phyloP scores from a whole-genome alignment of 169 alveolate genomes.

The Cryptosporidium bovis region DNA sequence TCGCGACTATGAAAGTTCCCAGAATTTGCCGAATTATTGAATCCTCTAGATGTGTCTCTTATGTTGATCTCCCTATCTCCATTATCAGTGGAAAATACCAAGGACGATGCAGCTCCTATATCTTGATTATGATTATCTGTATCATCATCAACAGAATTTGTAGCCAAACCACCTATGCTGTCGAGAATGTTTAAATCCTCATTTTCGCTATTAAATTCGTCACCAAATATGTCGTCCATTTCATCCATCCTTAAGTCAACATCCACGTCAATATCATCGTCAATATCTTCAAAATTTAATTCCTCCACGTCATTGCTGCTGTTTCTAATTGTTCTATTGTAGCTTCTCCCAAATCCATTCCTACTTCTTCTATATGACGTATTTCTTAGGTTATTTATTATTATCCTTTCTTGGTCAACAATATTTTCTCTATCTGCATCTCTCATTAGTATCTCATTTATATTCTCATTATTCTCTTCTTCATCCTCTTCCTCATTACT shows the following conservation, averaged over 20 bases:
- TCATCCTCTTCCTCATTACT: slow-evolving; percentile 43
- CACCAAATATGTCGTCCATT: slow-evolving; percentile 39
- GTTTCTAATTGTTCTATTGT: slow-evolving; percentile 8
- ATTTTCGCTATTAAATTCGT: slow-evolving; percentile 46
- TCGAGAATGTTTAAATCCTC: slow-evolving; percentile 39
- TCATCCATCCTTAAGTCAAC: slow-evolving; percentile 48
- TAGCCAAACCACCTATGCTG: slow-evolving; percentile 7
- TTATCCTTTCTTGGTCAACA: slow-evolving; percentile 4
- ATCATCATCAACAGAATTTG: slow-evolving; percentile 23
- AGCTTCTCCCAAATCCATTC: slow-evolving; percentile 38
- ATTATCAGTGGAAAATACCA: background rate
- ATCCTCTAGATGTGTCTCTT: background rate
- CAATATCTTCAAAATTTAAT: slow-evolving; percentile 31
- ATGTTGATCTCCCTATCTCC: background rate
- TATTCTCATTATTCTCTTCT: slow-evolving; percentile 42
- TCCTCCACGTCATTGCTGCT: slow-evolving; percentile 1
- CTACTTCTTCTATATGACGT: slow-evolving; percentile 35
- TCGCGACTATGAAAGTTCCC: no score
- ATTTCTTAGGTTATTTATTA: slow-evolving; percentile 21
- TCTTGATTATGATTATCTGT: background rate
- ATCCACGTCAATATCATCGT: slow-evolving; percentile 18
- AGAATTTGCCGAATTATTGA: background rate
- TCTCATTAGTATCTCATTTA: slow-evolving; percentile 3
- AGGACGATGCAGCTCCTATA: background rate
- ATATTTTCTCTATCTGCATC: background rate